These are phyloP conservation scores for Sisymbrium altissimum DNA, from an alignment of 345 rosid species.

Conservation along the genomic window DNA sequence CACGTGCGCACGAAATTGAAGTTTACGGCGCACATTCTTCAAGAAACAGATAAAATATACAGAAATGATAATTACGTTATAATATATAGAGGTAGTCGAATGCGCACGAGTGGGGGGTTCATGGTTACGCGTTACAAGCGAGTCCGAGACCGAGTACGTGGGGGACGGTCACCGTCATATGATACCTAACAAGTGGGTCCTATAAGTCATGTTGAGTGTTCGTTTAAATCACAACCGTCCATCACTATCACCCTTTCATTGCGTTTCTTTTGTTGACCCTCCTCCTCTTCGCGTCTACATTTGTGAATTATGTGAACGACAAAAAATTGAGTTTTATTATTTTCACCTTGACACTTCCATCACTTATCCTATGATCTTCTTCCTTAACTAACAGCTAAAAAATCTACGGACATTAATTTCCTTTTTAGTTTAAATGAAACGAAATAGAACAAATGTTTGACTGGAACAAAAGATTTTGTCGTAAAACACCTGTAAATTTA, in stretches of 20 bases:
- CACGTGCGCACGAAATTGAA: slow-evolving; percentile 28
- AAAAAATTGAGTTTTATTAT: not conserved
- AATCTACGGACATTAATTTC: not conserved
- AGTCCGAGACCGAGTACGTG: slow-evolving; percentile 7
- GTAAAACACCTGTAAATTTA: not conserved
- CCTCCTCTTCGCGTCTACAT: not conserved
- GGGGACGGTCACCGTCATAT: slow-evolving; percentile 27
- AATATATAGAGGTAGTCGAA: not conserved
- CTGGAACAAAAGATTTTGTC: not conserved
- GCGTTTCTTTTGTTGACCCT: slow-evolving; percentile 34
- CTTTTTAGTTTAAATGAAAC: not conserved
- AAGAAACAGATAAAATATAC: not conserved
- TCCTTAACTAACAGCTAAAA: not conserved
- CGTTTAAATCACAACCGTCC: slow-evolving; percentile 24
- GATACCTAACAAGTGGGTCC: slow-evolving; percentile 25
- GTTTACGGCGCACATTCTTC: slow-evolving; percentile 26
- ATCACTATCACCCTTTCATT: slow-evolving; percentile 7
- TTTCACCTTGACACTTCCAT: not conserved
- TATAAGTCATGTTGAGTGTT: slow-evolving; percentile 6
- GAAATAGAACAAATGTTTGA: not conserved
- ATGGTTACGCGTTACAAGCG: slow-evolving; percentile 12
- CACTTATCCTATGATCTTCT: not conserved
- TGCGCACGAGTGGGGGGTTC: slow-evolving; percentile 20
- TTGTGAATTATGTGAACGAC: not conserved
- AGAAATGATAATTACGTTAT: not conserved